A percentile compares a stretch with the other conserved stretches of the same genome.
Evolutionary conservation across 345 rosid species (phyloP).

Genomic region (Salix arbutifolia): DNA sequence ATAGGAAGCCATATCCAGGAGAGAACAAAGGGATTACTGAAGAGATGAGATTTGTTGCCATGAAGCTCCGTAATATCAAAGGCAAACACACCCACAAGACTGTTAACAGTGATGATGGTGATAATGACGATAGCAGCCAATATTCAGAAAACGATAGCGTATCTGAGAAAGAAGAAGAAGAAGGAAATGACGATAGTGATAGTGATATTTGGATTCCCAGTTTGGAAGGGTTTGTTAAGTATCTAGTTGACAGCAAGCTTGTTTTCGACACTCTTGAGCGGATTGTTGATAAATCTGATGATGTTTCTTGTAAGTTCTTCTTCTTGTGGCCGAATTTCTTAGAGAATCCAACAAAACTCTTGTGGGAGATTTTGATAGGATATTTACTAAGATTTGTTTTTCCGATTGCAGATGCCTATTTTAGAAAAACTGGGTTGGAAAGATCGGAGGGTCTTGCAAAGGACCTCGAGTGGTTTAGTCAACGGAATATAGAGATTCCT

Average conservation of each 20-base stretch:
- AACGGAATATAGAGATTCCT: constrained; percentile 45
- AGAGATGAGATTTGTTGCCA: constrained; percentile 95
- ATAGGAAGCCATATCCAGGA: constrained; percentile 76
- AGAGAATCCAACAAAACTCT: neutral
- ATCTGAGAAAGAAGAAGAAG: constrained; percentile 9
- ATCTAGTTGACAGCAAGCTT: constrained; percentile 71
- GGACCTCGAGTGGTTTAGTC: constrained; percentile 66
- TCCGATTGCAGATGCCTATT: constrained; percentile 61
- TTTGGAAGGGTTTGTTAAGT: constrained; percentile 63
- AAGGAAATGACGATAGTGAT: constrained; percentile 11
- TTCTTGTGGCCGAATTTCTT: too few species aligned
- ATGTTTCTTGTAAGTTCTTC: constrained; percentile 68
- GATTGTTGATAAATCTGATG: constrained; percentile 65
- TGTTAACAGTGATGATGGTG: neutral
- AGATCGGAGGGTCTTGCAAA: constrained; percentile 52
- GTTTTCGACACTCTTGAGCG: constrained; percentile 71
- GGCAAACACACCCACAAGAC: constrained; percentile 37
- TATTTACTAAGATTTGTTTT: neutral
- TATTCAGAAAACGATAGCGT: constrained; percentile 4
- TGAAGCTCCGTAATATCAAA: constrained; percentile 74
- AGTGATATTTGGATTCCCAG: constrained; percentile 57
- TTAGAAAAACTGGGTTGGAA: constrained; percentile 84
- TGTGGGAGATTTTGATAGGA: neutral
- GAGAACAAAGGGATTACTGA: constrained; percentile 77
- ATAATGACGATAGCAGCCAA: constrained; percentile 8